A percentile compares a stretch with the other conserved stretches of the same genome.
phyloP scores from a whole-genome alignment of 176 grass and related monocot species.

The Aegilops tauschii region DNA sequence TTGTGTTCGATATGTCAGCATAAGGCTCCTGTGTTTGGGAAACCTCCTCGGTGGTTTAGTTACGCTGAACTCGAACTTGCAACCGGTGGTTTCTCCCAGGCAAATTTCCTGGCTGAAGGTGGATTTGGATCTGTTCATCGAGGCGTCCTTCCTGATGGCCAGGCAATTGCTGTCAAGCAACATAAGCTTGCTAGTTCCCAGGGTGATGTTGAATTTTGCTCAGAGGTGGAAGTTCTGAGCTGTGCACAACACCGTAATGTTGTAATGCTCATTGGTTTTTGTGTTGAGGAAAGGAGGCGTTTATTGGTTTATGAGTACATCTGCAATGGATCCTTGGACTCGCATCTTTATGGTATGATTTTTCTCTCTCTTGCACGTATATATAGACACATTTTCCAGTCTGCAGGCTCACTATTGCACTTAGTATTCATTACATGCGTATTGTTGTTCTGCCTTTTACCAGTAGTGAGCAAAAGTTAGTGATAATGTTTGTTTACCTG shows the following conservation, averaged over 20 bases:
- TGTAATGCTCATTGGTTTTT: constrained; percentile 99
- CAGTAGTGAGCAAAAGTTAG: neutral
- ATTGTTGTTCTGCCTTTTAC: neutral
- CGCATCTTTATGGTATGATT: constrained; percentile 90
- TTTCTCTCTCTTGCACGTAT: neutral
- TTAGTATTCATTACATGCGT: neutral
- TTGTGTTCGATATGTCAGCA: constrained; percentile 98
- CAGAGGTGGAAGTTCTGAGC: constrained; percentile 97
- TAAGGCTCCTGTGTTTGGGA: constrained; percentile 93
- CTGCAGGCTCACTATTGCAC: neutral
- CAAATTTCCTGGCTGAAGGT: constrained; percentile 97
- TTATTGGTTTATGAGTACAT: constrained; percentile 99
- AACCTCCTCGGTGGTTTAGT: constrained; percentile 95
- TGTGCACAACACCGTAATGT: constrained; percentile 99
- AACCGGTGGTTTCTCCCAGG: constrained; percentile 87
- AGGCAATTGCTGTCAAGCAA: constrained; percentile 96
- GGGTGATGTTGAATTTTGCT: constrained; percentile 96
- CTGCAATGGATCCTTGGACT: constrained; percentile 97
- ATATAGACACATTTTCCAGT: neutral
- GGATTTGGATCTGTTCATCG: constrained; percentile 99
- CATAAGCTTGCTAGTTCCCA: constrained; percentile 97
- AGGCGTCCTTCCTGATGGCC: constrained; percentile 89
- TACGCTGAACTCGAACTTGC: constrained; percentile 95
- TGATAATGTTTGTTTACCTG: neutral
- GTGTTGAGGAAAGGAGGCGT: constrained; percentile 94